Conservation (phyloP, 1,139 yeast genomes). For the Spathaspora sp. region DNA sequence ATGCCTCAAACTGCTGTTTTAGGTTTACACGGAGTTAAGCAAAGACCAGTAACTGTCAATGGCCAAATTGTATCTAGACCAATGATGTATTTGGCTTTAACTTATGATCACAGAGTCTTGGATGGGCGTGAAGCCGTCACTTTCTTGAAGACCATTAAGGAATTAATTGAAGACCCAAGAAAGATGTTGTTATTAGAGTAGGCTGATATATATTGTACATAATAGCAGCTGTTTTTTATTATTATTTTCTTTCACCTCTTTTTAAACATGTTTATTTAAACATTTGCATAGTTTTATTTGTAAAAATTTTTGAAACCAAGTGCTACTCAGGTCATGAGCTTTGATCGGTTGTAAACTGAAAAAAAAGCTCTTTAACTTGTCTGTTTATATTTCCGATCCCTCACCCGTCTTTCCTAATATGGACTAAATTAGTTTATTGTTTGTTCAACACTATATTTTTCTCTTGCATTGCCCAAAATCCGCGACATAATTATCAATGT, state of each 20-base stretch:
- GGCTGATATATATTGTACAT: constrained; percentile 5
- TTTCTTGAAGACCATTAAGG: constrained; percentile 93
- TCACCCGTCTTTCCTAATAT: neutral
- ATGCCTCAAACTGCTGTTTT: constrained; percentile 97
- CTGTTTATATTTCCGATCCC: neutral
- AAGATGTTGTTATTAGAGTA: constrained; percentile 81
- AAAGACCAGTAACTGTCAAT: constrained; percentile 94
- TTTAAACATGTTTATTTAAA: neutral
- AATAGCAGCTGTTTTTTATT: neutral
- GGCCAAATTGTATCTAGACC: constrained; percentile 98
- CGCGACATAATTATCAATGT: constrained; percentile 13
- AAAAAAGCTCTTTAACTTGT: neutral
- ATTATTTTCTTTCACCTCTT: neutral
- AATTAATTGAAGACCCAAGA: constrained; percentile 98
- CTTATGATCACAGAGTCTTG: constrained; percentile 96
- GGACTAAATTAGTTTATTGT: neutral
- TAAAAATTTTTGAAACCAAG: neutral
- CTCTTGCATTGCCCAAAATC: neutral
- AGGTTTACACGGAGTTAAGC: constrained; percentile 97
- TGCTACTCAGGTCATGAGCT: neutral
- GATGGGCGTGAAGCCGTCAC: constrained; percentile 99
- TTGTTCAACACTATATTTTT: neutral
- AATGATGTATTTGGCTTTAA: constrained; percentile 99
- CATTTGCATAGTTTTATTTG: neutral
- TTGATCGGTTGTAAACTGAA: neutral